A percentile compares a stretch with the other conserved stretches of the same genome.
These are phyloP conservation scores for Penicillium sp. DNA, from an alignment of 2,329 filamentous ascomycete genomes.

Conservation along the genomic window DNA sequence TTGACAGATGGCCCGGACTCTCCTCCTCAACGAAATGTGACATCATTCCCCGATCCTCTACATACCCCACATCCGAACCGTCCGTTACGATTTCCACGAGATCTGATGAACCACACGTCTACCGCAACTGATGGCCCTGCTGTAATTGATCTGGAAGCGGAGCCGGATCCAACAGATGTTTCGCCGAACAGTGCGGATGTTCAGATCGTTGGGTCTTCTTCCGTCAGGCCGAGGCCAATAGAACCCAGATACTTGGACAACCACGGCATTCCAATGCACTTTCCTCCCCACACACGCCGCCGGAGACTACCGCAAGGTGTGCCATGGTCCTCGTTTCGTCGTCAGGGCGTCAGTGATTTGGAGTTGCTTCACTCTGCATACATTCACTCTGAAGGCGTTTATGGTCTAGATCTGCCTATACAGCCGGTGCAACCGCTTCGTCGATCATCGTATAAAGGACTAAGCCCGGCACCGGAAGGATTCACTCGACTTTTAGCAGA, in stretches of 20 bases:
- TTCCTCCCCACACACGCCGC: neutral
- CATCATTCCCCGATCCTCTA: neutral
- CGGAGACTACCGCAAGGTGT: neutral
- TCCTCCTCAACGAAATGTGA: slow-evolving; percentile 22
- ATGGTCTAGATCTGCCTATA: neutral
- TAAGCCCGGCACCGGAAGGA: slow-evolving; percentile 65
- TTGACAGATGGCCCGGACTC: slow-evolving; percentile 46
- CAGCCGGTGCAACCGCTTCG: neutral
- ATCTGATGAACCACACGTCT: slow-evolving; percentile 28
- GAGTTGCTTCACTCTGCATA: no score
- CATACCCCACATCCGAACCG: slow-evolving; percentile 7
- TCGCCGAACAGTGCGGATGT: slow-evolving; percentile 47
- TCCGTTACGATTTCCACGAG: slow-evolving; percentile 31
- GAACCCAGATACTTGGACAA: slow-evolving; percentile 10
- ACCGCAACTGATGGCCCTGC: slow-evolving; percentile 12
- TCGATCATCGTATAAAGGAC: slow-evolving; percentile 54
- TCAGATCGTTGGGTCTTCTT: slow-evolving; percentile 44
- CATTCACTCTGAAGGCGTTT: no score
- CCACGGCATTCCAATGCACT: slow-evolving; percentile 2
- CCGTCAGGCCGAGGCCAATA: slow-evolving; percentile 19
- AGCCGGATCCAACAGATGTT: slow-evolving; percentile 18
- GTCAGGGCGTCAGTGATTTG: no score
- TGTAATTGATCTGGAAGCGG: slow-evolving; percentile 42
- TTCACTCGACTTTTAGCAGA: slow-evolving; percentile 76
- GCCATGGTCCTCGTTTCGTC: no score